Evolutionary conservation across 2,329 filamentous ascomycete genomes (phyloP).

Genomic region (Cercospora citrullina): DNA sequence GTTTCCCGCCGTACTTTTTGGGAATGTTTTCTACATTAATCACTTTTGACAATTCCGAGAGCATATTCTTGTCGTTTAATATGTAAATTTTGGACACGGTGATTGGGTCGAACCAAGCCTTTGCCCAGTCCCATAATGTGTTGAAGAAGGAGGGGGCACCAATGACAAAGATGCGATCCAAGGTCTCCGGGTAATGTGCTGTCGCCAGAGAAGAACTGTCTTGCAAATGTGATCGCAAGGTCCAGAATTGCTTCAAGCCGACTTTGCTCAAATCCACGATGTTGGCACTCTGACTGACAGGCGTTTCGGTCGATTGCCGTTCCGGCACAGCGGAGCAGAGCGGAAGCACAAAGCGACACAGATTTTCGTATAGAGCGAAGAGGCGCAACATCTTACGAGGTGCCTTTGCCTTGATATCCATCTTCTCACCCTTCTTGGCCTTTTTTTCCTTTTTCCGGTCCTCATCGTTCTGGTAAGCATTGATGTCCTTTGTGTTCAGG

Average conservation of each 20-base stretch:
- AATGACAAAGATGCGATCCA: constrained; percentile 84
- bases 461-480: constrained; percentile 70
- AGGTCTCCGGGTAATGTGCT: constrained; percentile 90
- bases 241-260: constrained; percentile 92
- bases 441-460: constrained; percentile 52
- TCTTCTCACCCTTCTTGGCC: constrained; percentile 25
- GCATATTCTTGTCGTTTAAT: constrained; percentile 69
- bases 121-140: constrained; percentile 92
- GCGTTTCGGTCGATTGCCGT: constrained; percentile 72
- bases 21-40: constrained; percentile 83
- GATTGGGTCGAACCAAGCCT: constrained; percentile 87
- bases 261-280: constrained; percentile 91
- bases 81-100: constrained; percentile 97
- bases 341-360: constrained; percentile 83
- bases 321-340: constrained; percentile 74
- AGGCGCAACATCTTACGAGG: constrained; percentile 77
- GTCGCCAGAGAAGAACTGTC: constrained; percentile 84
- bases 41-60: constrained; percentile 73
- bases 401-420: constrained; percentile 61
- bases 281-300: constrained; percentile 88
- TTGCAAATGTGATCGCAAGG: constrained; percentile 90
- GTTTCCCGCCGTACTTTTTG: constrained; percentile 81
- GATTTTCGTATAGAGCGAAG: constrained; percentile 90
- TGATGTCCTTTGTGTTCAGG: constrained; percentile 78
- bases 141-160: constrained; percentile 89